These are phyloP conservation scores for Stevia rebaudiana DNA, from an alignment of 140 eudicot genomes.

Conservation along the genomic window DNA sequence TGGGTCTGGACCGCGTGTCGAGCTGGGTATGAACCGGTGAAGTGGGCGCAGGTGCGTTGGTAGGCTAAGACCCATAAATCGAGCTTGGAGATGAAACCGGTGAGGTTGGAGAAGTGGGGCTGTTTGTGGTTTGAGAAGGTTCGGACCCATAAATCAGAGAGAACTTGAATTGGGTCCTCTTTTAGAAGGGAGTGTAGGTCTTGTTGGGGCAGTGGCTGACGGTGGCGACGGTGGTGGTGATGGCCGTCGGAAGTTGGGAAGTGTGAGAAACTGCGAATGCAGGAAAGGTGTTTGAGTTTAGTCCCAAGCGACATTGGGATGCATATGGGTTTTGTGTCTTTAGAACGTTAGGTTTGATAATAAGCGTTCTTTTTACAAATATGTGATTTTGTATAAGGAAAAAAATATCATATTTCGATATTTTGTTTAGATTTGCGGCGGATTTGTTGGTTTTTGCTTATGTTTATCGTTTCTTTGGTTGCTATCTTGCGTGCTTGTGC, in stretches of 20 bases:
- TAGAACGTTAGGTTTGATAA: background rate
- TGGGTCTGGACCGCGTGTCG: slow-evolving; percentile 52
- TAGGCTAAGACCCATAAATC: slow-evolving; percentile 93
- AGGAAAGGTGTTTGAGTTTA: slow-evolving; percentile 59
- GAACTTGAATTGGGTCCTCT: slow-evolving; percentile 74
- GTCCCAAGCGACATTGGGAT: slow-evolving; percentile 45
- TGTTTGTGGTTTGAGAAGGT: slow-evolving; percentile 44
- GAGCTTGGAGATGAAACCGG: slow-evolving; percentile 74
- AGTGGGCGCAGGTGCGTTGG: slow-evolving; percentile 87
- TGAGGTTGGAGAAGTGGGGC: slow-evolving; percentile 55
- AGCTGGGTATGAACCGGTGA: slow-evolving; percentile 73
- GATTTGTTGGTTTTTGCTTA: too few species aligned
- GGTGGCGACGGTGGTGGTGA: slow-evolving; percentile 25
- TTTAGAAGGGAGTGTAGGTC: slow-evolving; percentile 60
- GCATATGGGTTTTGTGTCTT: slow-evolving; percentile 12
- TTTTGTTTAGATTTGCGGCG: too few species aligned
- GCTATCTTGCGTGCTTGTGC: too few species aligned
- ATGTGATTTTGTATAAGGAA: too few species aligned
- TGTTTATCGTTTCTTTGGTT: too few species aligned
- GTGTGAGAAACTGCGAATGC: slow-evolving; percentile 37
- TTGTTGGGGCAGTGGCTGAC: slow-evolving; percentile 29
- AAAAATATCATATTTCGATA: too few species aligned
- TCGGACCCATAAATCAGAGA: slow-evolving; percentile 75
- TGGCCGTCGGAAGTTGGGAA: slow-evolving; percentile 1
- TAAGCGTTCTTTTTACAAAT: too few species aligned